Evolutionary conservation across 2,329 filamentous ascomycete genomes (phyloP).

Genomic region (Fusarium heterosporum): DNA sequence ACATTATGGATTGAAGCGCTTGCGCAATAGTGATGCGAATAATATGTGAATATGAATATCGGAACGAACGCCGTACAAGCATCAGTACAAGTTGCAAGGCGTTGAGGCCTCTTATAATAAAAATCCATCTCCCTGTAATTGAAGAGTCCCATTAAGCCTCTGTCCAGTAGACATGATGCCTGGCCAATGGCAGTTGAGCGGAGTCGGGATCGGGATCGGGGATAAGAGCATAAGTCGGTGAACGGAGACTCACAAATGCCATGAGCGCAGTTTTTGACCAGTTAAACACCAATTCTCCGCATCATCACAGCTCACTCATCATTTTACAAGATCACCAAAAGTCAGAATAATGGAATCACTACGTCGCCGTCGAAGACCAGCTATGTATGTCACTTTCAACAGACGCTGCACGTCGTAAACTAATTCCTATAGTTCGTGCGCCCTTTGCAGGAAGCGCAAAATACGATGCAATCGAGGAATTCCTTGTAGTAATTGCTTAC

Average conservation of each 20-base stretch:
- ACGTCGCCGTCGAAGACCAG: conserved; percentile 47
- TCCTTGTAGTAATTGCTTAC: conserved; percentile 57
- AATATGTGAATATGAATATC: no score
- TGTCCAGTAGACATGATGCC: neutral
- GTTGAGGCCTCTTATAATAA: neutral
- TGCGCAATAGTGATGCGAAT: no score
- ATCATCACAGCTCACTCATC: neutral
- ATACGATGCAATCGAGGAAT: conserved; percentile 56
- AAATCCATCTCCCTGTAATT: neutral
- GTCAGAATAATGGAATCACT: conserved; percentile 25
- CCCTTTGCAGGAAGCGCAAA: conserved; percentile 58
- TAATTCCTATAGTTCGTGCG: conserved; percentile 51
- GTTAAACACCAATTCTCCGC: conserved; percentile 1
- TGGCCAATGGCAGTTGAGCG: neutral
- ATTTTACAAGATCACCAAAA: neutral
- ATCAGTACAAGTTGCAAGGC: no score
- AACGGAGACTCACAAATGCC: conserved; percentile 16
- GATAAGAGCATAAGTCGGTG: neutral
- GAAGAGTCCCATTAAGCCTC: neutral
- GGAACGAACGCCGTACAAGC: no score
- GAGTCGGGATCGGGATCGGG: neutral
- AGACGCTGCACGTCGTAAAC: neutral
- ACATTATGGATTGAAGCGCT: no score
- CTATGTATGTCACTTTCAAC: conserved; percentile 34
- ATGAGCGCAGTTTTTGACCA: conserved; percentile 14